A percentile compares a stretch with the other conserved stretches of the same genome.
These are phyloP conservation scores for Chlamydomonas incerta DNA, from an alignment of 139 green algal genomes.

Conservation along the genomic window DNA sequence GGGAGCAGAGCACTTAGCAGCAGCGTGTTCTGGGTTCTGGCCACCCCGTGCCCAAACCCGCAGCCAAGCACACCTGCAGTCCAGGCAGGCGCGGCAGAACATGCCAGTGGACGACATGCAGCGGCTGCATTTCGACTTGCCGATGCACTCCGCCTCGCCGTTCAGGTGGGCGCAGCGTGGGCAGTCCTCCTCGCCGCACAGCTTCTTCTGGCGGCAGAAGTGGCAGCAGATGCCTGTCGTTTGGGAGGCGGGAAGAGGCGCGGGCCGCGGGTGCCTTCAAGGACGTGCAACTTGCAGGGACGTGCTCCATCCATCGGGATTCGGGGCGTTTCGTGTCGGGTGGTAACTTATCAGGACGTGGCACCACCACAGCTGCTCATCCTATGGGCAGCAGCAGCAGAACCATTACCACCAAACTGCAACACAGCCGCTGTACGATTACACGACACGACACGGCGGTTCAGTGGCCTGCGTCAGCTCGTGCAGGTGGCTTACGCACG, in stretches of 20 bases:
- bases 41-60: no score
- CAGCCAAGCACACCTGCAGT: neutral
- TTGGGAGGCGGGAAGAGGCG: neutral
- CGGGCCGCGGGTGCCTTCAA: no score
- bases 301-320: no score
- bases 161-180: conserved; percentile 65
- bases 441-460: no score
- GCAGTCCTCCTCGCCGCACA: conserved; percentile 78
- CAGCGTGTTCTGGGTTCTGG: no score
- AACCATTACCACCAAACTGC: neutral
- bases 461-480: no score
- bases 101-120: conserved; percentile 62
- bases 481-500: neutral
- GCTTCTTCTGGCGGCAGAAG: conserved; percentile 86
- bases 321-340: no score
- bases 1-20: no score
- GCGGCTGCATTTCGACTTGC: conserved; percentile 75
- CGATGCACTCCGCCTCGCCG: conserved; percentile 65
- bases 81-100: conserved; percentile 82
- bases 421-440: no score
- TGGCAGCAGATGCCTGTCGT: conserved; percentile 78
- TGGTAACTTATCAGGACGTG: no score
- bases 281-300: no score
- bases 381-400: neutral
- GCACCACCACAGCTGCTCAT: no score